Conservation (phyloP, 2,329 filamentous ascomycete species). For the Tolypocladium inflatum region DNA sequence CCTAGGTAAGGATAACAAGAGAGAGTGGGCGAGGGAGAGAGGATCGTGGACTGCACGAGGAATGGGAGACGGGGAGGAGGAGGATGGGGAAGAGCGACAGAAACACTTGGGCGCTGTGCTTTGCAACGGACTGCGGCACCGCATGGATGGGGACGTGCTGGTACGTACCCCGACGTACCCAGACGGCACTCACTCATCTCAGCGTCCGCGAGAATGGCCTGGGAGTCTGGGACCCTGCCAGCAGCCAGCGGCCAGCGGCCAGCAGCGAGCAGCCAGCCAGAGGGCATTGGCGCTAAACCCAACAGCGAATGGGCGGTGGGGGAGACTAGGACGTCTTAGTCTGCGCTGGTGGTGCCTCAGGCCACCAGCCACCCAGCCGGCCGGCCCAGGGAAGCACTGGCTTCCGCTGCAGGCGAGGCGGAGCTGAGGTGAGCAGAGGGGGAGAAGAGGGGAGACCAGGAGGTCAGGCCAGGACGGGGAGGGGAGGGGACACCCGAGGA, state of each 20-base stretch:
- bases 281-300: slow-evolving; percentile 23
- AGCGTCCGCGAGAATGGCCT: not conserved
- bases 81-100: slow-evolving; percentile 28
- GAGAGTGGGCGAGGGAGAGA: slow-evolving; percentile 9
- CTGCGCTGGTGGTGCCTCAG: slow-evolving; percentile 10
- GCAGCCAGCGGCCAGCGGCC: not conserved
- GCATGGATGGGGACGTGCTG: slow-evolving; percentile 1
- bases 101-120: slow-evolving; percentile 15
- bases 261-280: not conserved
- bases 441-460: not conserved
- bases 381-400: not conserved
- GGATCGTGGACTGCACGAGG: slow-evolving; percentile 23
- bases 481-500: not conserved
- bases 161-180: slow-evolving; percentile 10
- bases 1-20: slow-evolving; percentile 8
- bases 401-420: not conserved
- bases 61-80: slow-evolving; percentile 23
- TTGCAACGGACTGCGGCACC: slow-evolving; percentile 3
- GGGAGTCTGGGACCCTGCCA: not conserved
- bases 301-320: slow-evolving; percentile 24
- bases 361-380: slow-evolving; percentile 1
- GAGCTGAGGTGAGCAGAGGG: not conserved
- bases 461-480: not conserved
- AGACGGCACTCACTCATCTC: not conserved
- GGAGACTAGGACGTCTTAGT: slow-evolving; percentile 21